phyloP scores from a whole-genome alignment of 768 basidiomycete species.

The Termitomyces sp. region DNA sequence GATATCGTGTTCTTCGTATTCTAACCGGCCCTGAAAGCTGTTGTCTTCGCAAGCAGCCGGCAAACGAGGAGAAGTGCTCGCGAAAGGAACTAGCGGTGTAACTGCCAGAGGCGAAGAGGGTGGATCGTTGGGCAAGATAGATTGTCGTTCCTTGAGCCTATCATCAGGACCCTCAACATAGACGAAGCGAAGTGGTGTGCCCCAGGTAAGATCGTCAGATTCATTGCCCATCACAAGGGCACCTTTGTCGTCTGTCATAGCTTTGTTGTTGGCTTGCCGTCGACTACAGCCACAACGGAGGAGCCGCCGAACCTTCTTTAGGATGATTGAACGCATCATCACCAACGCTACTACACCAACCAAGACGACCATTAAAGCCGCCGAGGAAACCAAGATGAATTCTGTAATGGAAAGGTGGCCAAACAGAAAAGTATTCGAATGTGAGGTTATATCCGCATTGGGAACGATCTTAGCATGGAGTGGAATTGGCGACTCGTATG shows the following conservation, averaged over 20 bases:
- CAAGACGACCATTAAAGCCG: slow-evolving; percentile 4
- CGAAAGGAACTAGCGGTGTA: background rate
- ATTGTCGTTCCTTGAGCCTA: background rate
- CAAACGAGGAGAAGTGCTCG: background rate
- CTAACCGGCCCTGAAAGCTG: slow-evolving; percentile 17
- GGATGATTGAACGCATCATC: slow-evolving; percentile 8
- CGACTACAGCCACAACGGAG: slow-evolving; percentile 6
- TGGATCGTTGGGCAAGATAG: background rate
- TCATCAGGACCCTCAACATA: slow-evolving; percentile 9
- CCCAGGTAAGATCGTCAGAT: slow-evolving; percentile 11
- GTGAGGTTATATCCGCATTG: background rate
- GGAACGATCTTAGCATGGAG: slow-evolving; percentile 18
- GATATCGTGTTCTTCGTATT: slow-evolving; percentile 23
- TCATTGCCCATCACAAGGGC: background rate
- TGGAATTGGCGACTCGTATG: slow-evolving; percentile 10
- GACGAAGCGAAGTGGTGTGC: slow-evolving; percentile 11
- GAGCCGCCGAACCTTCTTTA: slow-evolving; percentile 6
- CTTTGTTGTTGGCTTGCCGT: background rate
- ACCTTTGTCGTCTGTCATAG: slow-evolving; percentile 4
- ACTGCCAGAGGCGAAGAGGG: background rate
- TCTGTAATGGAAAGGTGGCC: slow-evolving; percentile 6
- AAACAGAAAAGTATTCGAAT: background rate
- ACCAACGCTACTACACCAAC: slow-evolving; percentile 1
- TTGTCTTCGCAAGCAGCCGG: background rate
- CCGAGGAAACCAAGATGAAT: slow-evolving; percentile 6